phyloP scores from a whole-genome alignment of 176 grass and related monocot genomes.

The sorghum (Sorghum bicolor) region Sorghum_bicolor_NCBIv3 NC_012871.2:59096501-59097000 shows the following conservation, averaged over 20 bases:
- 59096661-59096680: constrained; percentile 33
- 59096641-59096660: constrained; percentile 36
- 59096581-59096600: constrained; percentile 32
- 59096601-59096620: background rate
- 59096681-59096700: constrained; percentile 16
- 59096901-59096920: too few species aligned
- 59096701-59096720: constrained; percentile 5
- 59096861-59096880: background rate
- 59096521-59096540: constrained; percentile 13
- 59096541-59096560: background rate
- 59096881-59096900: too few species aligned
- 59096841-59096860: background rate
- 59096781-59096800: constrained; percentile 11
- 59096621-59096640: constrained; percentile 20
- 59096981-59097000: background rate
- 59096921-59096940: too few species aligned
- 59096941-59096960: too few species aligned
- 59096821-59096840: background rate
- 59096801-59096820: background rate
- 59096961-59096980: background rate
- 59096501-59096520: background rate
- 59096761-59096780: background rate
- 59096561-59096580: constrained; percentile 2
- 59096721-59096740: constrained; percentile 15
- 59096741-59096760: constrained; percentile 4